Evolutionary conservation across 2,329 filamentous ascomycete species (phyloP), one percentile per base, ranked within the genome.

Genomic region (Fusarium sororula): DNA sequence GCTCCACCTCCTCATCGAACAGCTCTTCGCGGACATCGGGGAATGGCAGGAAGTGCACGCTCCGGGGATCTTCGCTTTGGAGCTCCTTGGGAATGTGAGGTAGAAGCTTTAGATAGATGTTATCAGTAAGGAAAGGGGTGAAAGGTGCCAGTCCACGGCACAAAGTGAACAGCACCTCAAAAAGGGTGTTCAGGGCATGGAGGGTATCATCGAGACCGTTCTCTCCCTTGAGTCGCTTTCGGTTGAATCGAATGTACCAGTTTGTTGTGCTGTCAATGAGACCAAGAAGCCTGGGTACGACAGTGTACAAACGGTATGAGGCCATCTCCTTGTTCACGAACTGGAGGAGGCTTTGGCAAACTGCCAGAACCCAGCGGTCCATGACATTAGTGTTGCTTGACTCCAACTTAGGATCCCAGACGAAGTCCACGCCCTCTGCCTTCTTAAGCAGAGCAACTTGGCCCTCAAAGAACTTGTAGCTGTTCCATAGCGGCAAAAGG

Each of bases 221-320:
- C 80, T 97, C 95, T 48, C 95, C 95, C 90, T 98, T 98, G 75
- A 98, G 87, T 62, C 95, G 91, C 82, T 93, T 93, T 62, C 95
- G 90, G 86, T 98, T 98, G 86, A 98, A 97, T 70, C 95, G 90
- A 81, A 98, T 98, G 84, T 98, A 98, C 95, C 95, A 98, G 84
- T 98, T 98, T n/a, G 95, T 98, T 8, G 94, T 95, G 83, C 97
- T 95, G 79, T 98, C 96, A 74, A 98, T 97, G 79, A 97, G 89
- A 66, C 89, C 89, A 24, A 97, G 88, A 68, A 98, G 85, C 72
- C 93, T 89, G 13, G 95, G 95, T 50, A 98, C 95, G 50, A 98
- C 96, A 3, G 95, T 98, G 83, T 98, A 98, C 41, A 95, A 84
- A 45, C 93, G 91, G 81, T 94, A 94, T 12, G 85, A 91, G 87